Evolutionary conservation across 2,329 filamentous ascomycete species (phyloP), one percentile per base, ranked within the genome.

Genomic region (Botrytis aclada): DNA sequence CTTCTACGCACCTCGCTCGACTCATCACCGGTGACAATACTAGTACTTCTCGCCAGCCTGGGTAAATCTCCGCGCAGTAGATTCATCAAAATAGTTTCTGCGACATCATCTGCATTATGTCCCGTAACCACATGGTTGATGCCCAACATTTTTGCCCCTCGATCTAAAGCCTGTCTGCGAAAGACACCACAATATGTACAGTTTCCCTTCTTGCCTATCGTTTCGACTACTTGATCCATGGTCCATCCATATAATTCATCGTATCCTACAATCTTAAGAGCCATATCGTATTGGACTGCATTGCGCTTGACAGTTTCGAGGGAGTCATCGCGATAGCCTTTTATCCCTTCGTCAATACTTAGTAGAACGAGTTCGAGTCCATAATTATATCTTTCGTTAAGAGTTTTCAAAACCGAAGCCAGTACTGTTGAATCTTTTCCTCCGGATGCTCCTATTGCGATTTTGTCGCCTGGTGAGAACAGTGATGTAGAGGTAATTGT

Each of bases 161-260:
- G 90, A 81, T 99, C 96, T 47, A 99, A 86, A 2, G 96, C 96
- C 84, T 99, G 96, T 73, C 97, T 88, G 71, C 96, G 88, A 81
- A 99, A 99, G 29, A 99, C 96, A 22, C 96, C 96, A 80, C 96
- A 99, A 80, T 99, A 99, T 43, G 97, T 99, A 86, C 96, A 99
- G 83, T 99, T 99, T 43, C 95, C 95, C 82, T 98, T 98, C 84
- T 98, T 98, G 22, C 96, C 96, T 69, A 99, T 93, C 65, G 95
- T 93, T 79, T 95, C 93, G 6, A 99, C 97, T 16, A 99, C 96
- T 80, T 98, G 94, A 80, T 99, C 96, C 96, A 99, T 99, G 1
- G 95, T 98, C 96, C 96, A 99, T 14, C 95, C 96, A 81, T 99
- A 99, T 16, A 99, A 85, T 79, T 98, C 93, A 71, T 91, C 92